Percentiles rank a stretch among this genome's conserved stretches.
Conservation (phyloP, 1,139 yeast genomes). For the Yamadazyma songkhlaensis region DNA sequence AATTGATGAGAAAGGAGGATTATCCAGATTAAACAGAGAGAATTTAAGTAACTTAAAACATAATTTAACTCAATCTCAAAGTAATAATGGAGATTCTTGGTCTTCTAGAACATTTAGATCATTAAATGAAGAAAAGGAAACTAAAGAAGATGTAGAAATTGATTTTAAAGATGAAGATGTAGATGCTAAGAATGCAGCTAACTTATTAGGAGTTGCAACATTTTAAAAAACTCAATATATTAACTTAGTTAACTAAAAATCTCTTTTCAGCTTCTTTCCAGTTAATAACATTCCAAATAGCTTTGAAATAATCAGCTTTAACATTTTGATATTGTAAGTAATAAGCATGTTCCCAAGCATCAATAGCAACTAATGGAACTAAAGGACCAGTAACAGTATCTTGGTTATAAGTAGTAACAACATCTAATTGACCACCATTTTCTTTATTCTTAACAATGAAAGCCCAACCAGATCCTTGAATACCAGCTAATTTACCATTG, state of each 20-base stretch:
- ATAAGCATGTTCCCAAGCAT: constrained; percentile 53
- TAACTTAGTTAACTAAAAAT: constrained; percentile 17
- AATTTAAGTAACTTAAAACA: constrained; percentile 47
- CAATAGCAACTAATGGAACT: constrained; percentile 45
- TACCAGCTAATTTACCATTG: constrained; percentile 40
- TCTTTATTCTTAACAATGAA: constrained; percentile 42
- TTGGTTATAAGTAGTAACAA: constrained; percentile 44
- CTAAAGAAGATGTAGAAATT: constrained; percentile 18
- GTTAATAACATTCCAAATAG: constrained; percentile 48
- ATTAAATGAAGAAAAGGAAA: constrained; percentile 35
- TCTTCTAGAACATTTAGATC: constrained; percentile 62
- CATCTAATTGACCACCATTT: constrained; percentile 38
- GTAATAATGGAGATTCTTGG: constrained; percentile 59
- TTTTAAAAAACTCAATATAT: constrained; percentile 37
- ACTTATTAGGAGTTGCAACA: constrained; percentile 71
- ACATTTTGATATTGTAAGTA: constrained; percentile 49
- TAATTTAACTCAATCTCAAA: constrained; percentile 49
- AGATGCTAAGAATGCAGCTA: constrained; percentile 83
- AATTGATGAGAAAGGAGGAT: constrained; percentile 77
- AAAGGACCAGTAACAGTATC: constrained; percentile 43
- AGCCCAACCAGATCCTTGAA: constrained; percentile 53
- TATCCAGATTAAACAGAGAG: constrained; percentile 80
- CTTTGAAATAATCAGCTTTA: constrained; percentile 46
- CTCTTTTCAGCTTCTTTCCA: constrained; percentile 48
- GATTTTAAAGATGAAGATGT: constrained; percentile 27